Percentiles rank a stretch among this genome's conserved stretches.
Conservation (phyloP, 306 rosid genomes). For the Sphenostylis stenocarpa region DNA sequence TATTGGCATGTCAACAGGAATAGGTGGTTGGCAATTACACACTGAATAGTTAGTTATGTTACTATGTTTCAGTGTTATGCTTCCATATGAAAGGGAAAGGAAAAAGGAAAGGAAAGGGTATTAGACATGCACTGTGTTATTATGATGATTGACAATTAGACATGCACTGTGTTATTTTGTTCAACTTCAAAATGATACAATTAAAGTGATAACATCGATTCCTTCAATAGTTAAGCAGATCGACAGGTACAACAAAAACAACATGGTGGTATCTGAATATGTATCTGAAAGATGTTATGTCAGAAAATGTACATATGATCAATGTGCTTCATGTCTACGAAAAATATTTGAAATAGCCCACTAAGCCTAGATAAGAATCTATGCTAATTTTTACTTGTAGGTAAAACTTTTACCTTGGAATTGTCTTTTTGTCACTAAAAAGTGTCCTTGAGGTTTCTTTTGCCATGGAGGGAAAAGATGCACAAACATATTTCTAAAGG, state of each 20-base stretch:
- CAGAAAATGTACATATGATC: background rate
- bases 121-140: background rate
- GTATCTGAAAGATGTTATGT: background rate
- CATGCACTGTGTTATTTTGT: background rate
- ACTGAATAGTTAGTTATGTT: background rate
- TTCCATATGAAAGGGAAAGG: background rate
- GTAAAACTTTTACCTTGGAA: no score
- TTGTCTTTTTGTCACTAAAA: no score
- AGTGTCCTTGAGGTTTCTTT: no score
- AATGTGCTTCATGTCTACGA: background rate
- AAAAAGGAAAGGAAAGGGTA: background rate
- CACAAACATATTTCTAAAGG: no score
- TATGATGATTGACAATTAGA: background rate
- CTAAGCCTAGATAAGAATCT: no score
- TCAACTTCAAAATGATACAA: background rate
- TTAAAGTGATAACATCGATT: background rate
- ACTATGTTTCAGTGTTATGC: background rate
- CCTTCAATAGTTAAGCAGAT: background rate
- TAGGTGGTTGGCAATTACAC: conserved; percentile 5
- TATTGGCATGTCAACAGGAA: conserved; percentile 15
- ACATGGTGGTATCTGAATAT: background rate
- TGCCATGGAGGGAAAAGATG: no score
- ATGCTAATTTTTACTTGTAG: no score
- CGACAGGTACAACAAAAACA: background rate
- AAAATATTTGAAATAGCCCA: background rate